Percentiles rank a stretch among this genome's conserved stretches.
Evolutionary conservation across 441 rosid species (phyloP).

Genomic region (Euphorbia celastroides): DNA sequence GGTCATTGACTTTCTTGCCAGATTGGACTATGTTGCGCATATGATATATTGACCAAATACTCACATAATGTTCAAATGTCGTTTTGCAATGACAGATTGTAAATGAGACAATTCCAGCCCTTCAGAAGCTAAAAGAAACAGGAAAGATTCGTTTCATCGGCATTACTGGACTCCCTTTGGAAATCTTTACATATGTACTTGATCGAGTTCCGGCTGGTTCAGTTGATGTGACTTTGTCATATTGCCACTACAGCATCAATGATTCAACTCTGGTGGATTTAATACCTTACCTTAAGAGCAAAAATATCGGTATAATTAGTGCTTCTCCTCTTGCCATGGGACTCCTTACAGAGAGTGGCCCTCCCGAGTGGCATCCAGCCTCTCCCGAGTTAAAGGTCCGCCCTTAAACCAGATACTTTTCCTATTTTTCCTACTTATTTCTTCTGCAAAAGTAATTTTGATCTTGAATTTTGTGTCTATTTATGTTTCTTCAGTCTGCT

Average conservation of each 20-base stretch:
- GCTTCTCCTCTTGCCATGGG: conserved; percentile 97
- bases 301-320: conserved; percentile 77
- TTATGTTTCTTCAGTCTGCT: conserved; percentile 43
- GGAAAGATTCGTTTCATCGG: conserved; percentile 84
- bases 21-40: not conserved
- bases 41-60: not conserved
- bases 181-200: conserved; percentile 66
- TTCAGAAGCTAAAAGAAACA: conserved; percentile 68
- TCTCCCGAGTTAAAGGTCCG: conserved; percentile 72
- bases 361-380: conserved; percentile 98
- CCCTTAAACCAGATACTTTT: not conserved
- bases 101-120: conserved; percentile 89
- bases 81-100: conserved; percentile 51
- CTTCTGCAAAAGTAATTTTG: conserved; percentile 5
- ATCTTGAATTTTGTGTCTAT: conserved; percentile 6
- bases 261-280: conserved; percentile 69
- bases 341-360: conserved; percentile 79
- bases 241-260: conserved; percentile 75
- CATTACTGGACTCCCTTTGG: conserved; percentile 82
- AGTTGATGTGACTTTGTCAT: conserved; percentile 70
- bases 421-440: not conserved
- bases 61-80: conserved; percentile 7
- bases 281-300: conserved; percentile 77
- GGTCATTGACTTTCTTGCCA: conserved; percentile 24
- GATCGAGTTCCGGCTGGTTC: conserved; percentile 76